A percentile compares a stretch with the other conserved stretches of the same genome.
These are phyloP conservation scores for Canavalia gladiata DNA, from an alignment of 306 rosid species.

Conservation along the genomic window DNA sequence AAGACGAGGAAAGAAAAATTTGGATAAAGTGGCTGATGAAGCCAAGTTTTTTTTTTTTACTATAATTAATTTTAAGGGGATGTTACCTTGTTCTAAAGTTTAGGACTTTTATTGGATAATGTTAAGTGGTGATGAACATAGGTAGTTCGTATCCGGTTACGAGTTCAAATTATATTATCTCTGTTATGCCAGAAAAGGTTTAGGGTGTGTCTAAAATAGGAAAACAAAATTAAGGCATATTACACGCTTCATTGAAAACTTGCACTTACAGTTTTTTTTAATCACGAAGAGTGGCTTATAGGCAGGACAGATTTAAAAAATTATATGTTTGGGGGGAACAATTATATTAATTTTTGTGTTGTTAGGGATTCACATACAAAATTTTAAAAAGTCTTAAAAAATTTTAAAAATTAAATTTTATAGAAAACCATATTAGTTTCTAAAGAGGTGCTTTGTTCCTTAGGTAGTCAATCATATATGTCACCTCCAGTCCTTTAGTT, in stretches of 20 bases:
- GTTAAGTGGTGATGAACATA: not conserved
- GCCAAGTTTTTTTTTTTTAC: not conserved
- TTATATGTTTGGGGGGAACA: not conserved
- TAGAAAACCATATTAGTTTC: not conserved
- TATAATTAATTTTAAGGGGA: not conserved
- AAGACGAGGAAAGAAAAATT: not conserved
- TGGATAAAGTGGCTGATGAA: conserved; percentile 19
- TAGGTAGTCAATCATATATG: not conserved
- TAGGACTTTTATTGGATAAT: not conserved
- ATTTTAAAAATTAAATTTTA: not conserved
- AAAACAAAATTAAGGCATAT: not conserved
- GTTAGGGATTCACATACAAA: not conserved
- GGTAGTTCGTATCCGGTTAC: not conserved
- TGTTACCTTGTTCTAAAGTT: not conserved
- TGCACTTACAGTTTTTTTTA: not conserved
- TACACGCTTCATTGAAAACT: not conserved
- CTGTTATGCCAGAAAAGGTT: not conserved
- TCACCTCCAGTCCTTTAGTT: not conserved
- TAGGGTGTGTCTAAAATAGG: not conserved
- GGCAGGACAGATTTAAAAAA: not conserved
- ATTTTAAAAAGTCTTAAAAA: not conserved
- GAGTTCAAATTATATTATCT: no score
- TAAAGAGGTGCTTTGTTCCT: not conserved
- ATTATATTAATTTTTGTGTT: not conserved
- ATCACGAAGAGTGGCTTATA: not conserved